Conservation (phyloP, 140 eudicot species). For the Cichorium intybus region DNA sequence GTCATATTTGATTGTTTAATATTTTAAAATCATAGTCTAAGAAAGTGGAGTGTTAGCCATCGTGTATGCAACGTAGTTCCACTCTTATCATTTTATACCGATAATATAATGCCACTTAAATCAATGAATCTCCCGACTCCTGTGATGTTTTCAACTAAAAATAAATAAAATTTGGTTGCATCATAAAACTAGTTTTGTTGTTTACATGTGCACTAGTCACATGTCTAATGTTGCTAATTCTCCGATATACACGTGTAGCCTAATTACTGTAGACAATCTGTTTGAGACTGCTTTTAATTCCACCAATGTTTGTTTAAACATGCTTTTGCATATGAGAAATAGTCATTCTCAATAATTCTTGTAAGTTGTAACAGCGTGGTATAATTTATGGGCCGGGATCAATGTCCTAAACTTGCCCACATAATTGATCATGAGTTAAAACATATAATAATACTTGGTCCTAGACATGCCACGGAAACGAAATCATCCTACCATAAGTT, state of each 20-base stretch:
- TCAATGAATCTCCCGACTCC: background rate
- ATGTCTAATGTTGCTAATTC: background rate
- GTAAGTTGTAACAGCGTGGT: no score
- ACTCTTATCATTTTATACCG: background rate
- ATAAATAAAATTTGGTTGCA: background rate
- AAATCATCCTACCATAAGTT: constrained; percentile 6
- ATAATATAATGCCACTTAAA: background rate
- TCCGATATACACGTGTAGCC: no score
- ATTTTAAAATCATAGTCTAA: background rate
- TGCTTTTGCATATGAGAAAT: no score
- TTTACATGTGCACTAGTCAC: background rate
- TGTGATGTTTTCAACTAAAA: background rate
- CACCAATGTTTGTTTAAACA: no score
- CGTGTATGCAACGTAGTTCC: no score
- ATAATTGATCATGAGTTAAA: background rate
- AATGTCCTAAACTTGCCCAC: background rate
- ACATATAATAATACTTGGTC: constrained; percentile 16
- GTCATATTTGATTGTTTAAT: background rate
- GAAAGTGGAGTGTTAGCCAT: no score
- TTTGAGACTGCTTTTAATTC: no score
- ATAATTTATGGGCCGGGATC: no score
- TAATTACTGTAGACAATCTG: no score
- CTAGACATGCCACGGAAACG: constrained; percentile 20
- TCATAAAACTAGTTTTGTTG: background rate
- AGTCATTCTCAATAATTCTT: no score